Conservation (phyloP, 306 rosid species). For the Begonia loranthoides region DNA sequence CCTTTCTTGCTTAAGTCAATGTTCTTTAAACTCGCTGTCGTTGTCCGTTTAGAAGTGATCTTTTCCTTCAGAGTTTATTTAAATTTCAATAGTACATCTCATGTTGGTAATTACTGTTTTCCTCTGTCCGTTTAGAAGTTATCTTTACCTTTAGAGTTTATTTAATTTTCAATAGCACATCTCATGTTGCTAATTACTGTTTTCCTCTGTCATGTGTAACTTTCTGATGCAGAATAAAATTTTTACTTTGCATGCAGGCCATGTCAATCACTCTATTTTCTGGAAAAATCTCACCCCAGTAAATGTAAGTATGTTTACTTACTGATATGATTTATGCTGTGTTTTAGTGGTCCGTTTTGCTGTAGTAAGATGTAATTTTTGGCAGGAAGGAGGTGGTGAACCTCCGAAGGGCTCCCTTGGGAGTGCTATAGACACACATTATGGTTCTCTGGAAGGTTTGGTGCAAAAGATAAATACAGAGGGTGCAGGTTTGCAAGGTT, state of each 20-base stretch:
- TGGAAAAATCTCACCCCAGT: conserved; percentile 38
- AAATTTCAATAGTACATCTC: too few relatives aligned
- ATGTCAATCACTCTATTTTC: conserved; percentile 58
- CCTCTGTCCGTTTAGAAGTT: neutral
- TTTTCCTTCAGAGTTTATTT: too few relatives aligned
- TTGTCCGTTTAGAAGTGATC: too few relatives aligned
- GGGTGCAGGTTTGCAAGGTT: conserved; percentile 94
- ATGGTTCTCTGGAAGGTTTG: conserved; percentile 61
- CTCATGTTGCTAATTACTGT: too few relatives aligned
- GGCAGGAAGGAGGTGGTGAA: conserved; percentile 96
- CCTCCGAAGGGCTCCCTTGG: conserved; percentile 62
- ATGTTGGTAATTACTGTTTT: neutral
- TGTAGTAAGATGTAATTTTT: neutral
- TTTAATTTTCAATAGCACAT: too few relatives aligned
- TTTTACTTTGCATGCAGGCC: conserved; percentile 36
- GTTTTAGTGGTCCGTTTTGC: too few relatives aligned
- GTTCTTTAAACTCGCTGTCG: too few relatives aligned
- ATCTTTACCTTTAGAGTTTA: too few relatives aligned
- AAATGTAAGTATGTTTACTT: conserved; percentile 21
- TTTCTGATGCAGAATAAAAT: neutral
- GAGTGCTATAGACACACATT: conserved; percentile 71
- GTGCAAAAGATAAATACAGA: conserved; percentile 57
- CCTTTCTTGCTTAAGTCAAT: too few relatives aligned
- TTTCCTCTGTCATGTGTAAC: neutral
- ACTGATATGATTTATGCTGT: conserved; percentile 12